Base-by-base conservation (phyloP, 2,329 filamentous ascomycete genomes). In the Pseudogymnoascus sp. region DNA sequence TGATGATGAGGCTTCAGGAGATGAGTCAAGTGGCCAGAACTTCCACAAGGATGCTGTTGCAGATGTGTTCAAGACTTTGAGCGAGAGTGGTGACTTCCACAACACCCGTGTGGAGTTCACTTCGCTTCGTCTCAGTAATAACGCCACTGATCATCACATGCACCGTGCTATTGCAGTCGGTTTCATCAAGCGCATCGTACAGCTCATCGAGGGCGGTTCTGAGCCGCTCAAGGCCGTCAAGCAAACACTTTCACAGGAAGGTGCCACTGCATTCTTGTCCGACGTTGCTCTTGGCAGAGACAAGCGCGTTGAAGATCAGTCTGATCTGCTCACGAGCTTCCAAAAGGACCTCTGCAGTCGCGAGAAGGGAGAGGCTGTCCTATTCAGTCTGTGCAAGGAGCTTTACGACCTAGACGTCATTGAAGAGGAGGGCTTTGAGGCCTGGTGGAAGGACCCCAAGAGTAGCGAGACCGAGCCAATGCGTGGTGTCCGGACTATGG, bases 1-100 rank as follows among this genome's bases (percentile, higher is more conserved):
- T 0, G 84, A 85, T 13, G 81, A 84, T 60, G 80, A 80, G 59
- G 75, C 72, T 65, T 67, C 74, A 33, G 74, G 77, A 21, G 72
- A 24, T 57, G 62, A 21, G 61, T 65, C 70, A 72, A 64, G 72
- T 59, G 77, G 81, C 21, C 80, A 82, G 62, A 80, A 85, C 62
- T 97, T 97, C 81, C 90, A 96, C 72, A 81, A 87, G 64, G 93
- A 97, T 70, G 93, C 93, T 26, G 89, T 93, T 2, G 81, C 86
- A 66, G 93, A 90, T 64, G 83, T 97, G n/a, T 82, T 92, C 64
- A 92, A 97, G 69, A 89, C 91, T 24, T 80, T 97, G 41, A 87
- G 88, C 59, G 88, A 86, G 21, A 83, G 84, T 11, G 84, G 85
- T 9, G 90, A 95, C 71, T 94, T 96, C 65, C 92, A 96, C 69